Evolutionary conservation across 2,329 filamentous ascomycete species (phyloP).

Genomic region (Aspergillus alliaceus): DNA sequence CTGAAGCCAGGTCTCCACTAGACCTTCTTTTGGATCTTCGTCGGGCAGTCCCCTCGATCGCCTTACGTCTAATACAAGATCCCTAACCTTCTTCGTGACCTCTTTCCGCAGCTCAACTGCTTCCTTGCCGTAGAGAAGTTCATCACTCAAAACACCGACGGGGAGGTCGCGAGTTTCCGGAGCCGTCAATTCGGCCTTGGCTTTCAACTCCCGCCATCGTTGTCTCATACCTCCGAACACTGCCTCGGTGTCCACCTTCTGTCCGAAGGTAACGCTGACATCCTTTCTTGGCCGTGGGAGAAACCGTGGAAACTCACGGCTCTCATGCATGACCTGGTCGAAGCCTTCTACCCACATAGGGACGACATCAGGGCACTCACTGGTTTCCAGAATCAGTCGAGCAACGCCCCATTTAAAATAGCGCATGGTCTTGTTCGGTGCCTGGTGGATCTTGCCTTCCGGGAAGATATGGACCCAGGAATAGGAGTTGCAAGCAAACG

Average conservation of each 20-base stretch:
- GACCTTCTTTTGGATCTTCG: conserved; percentile 72
- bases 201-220: conserved; percentile 69
- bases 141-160: conserved; percentile 62
- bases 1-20: conserved; percentile 77
- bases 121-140: conserved; percentile 69
- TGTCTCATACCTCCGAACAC: conserved; percentile 75
- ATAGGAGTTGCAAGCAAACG: conserved; percentile 67
- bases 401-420: conserved; percentile 99
- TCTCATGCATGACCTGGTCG: conserved; percentile 84
- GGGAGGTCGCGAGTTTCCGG: conserved; percentile 35
- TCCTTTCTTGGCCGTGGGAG: conserved; percentile 76
- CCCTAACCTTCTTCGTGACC: conserved; percentile 73
- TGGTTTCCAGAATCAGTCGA: conserved; percentile 83
- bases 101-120: conserved; percentile 75
- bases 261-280: conserved; percentile 54
- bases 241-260: conserved; percentile 69
- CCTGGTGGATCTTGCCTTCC: conserved; percentile 91
- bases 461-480: conserved; percentile 96
- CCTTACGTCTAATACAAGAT: conserved; percentile 78
- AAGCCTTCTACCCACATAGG: conserved; percentile 94
- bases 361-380: conserved; percentile 82
- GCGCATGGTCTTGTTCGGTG: conserved; percentile 73
- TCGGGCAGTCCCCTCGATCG: conserved; percentile 71
- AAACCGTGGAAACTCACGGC: conserved; percentile 74
- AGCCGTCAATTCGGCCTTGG: conserved; percentile 51